These are phyloP conservation scores for Kwoniella botswanensis DNA, from an alignment of 768 basidiomycete genomes.

Conservation along the genomic window DNA sequence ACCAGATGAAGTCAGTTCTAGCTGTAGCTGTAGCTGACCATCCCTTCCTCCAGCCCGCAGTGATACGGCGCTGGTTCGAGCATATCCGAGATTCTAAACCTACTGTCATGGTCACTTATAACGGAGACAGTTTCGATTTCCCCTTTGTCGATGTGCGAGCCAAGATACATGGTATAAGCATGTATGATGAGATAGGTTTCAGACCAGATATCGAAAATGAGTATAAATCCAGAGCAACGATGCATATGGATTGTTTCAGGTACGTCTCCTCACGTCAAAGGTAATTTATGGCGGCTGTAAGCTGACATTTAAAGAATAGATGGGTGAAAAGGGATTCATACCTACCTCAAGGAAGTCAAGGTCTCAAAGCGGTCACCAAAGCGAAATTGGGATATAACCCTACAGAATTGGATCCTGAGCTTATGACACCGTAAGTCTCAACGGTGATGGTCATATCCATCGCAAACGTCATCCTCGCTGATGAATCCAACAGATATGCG, in stretches of 20 bases:
- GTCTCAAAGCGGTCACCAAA: slow-evolving; percentile 95
- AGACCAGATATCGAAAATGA: slow-evolving; percentile 89
- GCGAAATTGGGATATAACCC: slow-evolving; percentile 96
- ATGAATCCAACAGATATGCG: slow-evolving; percentile 74
- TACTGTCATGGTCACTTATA: slow-evolving; percentile 96
- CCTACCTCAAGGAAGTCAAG: slow-evolving; percentile 96
- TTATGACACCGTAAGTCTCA: slow-evolving; percentile 92
- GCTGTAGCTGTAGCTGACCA: not conserved
- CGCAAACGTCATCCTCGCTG: not conserved
- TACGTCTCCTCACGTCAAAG: slow-evolving; percentile 40
- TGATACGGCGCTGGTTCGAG: slow-evolving; percentile 85
- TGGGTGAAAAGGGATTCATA: slow-evolving; percentile 99
- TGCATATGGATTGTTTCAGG: slow-evolving; percentile 99
- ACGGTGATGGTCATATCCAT: not conserved
- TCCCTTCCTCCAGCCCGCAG: slow-evolving; percentile 66
- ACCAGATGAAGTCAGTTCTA: not conserved
- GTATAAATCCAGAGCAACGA: slow-evolving; percentile 88
- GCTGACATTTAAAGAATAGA: slow-evolving; percentile 38
- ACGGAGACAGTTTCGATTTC: slow-evolving; percentile 99
- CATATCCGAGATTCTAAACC: slow-evolving; percentile 93
- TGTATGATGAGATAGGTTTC: slow-evolving; percentile 95
- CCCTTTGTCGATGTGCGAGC: slow-evolving; percentile 90
- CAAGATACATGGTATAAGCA: slow-evolving; percentile 87
- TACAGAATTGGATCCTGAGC: slow-evolving; percentile 93
- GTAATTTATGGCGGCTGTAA: too few species aligned